Conservation (phyloP, 192 early-diverging fungal genomes). For the Gamsiella multidivaricata region DNA sequence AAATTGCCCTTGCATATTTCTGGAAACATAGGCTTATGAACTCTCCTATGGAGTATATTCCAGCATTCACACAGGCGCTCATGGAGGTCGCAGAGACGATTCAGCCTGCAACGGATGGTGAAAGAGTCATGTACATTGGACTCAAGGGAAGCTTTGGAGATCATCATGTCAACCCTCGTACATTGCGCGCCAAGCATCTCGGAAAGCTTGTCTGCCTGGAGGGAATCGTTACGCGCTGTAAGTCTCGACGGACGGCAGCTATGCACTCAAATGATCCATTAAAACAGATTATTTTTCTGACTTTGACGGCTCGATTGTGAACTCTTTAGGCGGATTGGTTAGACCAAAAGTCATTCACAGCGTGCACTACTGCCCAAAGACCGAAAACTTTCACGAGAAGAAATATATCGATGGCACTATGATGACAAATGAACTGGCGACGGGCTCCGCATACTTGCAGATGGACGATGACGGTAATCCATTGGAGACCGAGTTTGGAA, state of each 20-base stretch:
- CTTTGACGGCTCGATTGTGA: neutral
- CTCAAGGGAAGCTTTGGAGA: constrained; percentile 94
- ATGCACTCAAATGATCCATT: neutral
- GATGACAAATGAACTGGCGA: constrained; percentile 73
- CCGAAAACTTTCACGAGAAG: constrained; percentile 80
- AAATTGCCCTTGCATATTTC: neutral
- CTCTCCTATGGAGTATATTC: constrained; percentile 85
- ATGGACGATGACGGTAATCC: constrained; percentile 93
- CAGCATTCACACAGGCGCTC: constrained; percentile 83
- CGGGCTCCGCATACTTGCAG: constrained; percentile 91
- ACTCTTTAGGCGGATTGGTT: constrained; percentile 84
- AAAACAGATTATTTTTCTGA: neutral
- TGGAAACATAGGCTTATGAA: constrained; percentile 64
- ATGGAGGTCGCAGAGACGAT: constrained; percentile 67
- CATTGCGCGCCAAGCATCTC: constrained; percentile 79
- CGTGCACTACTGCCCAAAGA: constrained; percentile 93
- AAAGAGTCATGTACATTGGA: constrained; percentile 77
- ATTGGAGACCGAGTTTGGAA: constrained; percentile 93
- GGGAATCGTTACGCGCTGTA: constrained; percentile 97
- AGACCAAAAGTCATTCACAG: constrained; percentile 92
- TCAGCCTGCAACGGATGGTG: constrained; percentile 44
- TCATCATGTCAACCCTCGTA: constrained; percentile 87
- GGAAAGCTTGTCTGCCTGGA: constrained; percentile 94
- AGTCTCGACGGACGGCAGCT: too few relatives aligned
- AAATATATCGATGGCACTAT: constrained; percentile 91